Evolutionary conservation across 2,329 filamentous ascomycete species (phyloP).

Genomic region (Colletotrichum plurivorum): DNA sequence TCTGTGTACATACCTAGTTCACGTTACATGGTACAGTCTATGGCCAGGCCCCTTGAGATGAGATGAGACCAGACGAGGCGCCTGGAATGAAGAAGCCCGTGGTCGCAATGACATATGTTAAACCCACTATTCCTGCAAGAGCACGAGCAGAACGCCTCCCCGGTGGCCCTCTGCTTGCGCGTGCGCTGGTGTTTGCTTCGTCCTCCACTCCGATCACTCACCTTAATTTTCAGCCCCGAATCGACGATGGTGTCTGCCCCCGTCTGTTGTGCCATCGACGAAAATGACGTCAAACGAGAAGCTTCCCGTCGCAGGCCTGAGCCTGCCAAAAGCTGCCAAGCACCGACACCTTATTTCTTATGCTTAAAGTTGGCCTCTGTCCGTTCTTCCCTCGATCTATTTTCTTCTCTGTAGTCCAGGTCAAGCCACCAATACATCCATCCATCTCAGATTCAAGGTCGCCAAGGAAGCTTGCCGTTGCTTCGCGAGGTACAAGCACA

Average conservation of each 20-base stretch:
- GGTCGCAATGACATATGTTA: slow-evolving; percentile 29
- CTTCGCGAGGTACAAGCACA: slow-evolving; percentile 32
- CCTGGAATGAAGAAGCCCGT: slow-evolving; percentile 1
- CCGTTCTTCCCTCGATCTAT: not conserved
- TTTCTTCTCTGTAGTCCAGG: not conserved
- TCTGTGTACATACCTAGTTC: not conserved
- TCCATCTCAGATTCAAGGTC: slow-evolving; percentile 22
- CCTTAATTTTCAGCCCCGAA: slow-evolving; percentile 21
- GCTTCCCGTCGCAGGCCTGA: not conserved
- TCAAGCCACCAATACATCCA: slow-evolving; percentile 7
- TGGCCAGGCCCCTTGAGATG: not conserved
- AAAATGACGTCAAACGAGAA: slow-evolving; percentile 35
- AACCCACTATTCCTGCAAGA: slow-evolving; percentile 14
- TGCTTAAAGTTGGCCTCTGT: slow-evolving; percentile 27
- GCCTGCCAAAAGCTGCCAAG: not conserved
- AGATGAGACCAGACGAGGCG: not conserved
- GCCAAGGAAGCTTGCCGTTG: slow-evolving; percentile 33
- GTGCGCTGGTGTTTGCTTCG: not conserved
- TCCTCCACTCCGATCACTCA: not conserved
- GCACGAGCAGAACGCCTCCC: not conserved
- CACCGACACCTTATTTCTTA: slow-evolving; percentile 23
- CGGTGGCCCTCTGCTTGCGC: not conserved
- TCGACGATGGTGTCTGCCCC: slow-evolving; percentile 17
- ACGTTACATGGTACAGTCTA: too few relatives aligned
- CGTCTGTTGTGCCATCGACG: not conserved